These are phyloP conservation scores for Hypoxylon rubiginosum DNA, from an alignment of 2,329 filamentous ascomycete genomes.

Conservation along the genomic window DNA sequence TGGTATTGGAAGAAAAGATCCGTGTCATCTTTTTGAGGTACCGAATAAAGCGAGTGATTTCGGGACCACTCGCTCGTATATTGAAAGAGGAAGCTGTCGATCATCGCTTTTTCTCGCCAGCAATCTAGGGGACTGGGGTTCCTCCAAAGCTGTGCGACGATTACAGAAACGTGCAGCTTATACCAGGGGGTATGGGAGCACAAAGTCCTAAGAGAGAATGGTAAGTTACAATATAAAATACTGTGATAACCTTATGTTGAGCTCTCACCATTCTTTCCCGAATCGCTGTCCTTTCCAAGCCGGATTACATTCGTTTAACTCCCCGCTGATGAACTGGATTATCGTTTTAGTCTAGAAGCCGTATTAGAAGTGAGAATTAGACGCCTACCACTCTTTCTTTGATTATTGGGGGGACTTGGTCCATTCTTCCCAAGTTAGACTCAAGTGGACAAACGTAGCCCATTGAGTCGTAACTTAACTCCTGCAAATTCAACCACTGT, in stretches of 20 bases:
- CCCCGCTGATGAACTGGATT: neutral
- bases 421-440: too few species aligned
- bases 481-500: neutral
- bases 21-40: neutral
- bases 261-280: conserved; percentile 1
- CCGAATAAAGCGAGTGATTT: too few species aligned
- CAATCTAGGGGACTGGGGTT: too few species aligned
- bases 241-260: neutral
- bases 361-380: too few species aligned
- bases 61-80: too few species aligned
- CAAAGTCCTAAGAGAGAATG: neutral
- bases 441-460: neutral
- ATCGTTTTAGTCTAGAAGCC: neutral
- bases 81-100: too few species aligned
- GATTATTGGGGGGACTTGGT: too few species aligned
- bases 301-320: neutral
- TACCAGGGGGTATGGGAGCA: too few species aligned
- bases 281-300: neutral
- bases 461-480: neutral
- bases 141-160: too few species aligned
- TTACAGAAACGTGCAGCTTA: too few species aligned
- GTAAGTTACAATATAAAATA: neutral
- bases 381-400: too few species aligned
- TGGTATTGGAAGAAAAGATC: conserved; percentile 1
- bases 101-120: too few species aligned